Conservation (phyloP, 352 stramenopile genomes). For the Pythium folliculosum region DNA sequence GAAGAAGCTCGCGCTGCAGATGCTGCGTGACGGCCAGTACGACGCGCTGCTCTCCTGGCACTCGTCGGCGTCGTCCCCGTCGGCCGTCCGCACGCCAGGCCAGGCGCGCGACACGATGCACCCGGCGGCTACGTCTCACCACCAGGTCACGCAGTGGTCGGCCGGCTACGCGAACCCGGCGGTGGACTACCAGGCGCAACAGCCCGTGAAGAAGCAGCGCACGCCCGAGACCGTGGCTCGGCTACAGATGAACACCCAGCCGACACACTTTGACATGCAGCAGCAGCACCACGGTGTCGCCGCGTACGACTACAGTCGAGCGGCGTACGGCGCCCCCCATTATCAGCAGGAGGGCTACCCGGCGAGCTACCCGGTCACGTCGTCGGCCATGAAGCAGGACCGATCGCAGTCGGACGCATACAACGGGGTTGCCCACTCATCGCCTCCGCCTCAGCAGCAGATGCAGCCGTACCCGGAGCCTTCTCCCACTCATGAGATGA, state of each 20-base stretch:
- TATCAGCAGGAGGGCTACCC: slow-evolving; percentile 21
- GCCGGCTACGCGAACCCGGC: slow-evolving; percentile 15
- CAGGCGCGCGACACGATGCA: slow-evolving; percentile 4
- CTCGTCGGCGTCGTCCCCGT: slow-evolving; percentile 32
- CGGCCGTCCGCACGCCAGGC: slow-evolving; percentile 25
- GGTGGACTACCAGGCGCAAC: slow-evolving; percentile 6
- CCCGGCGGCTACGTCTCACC: neutral
- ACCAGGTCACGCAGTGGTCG: slow-evolving; percentile 18
- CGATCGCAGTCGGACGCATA: neutral
- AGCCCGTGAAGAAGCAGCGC: slow-evolving; percentile 32
- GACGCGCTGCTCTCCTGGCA: slow-evolving; percentile 74
- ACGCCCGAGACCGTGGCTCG: slow-evolving; percentile 30
- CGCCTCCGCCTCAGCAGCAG: slow-evolving; percentile 22
- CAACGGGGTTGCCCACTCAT: slow-evolving; percentile 14
- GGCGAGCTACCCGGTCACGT: slow-evolving; percentile 9
- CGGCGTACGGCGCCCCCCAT: slow-evolving; percentile 13
- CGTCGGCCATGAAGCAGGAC: slow-evolving; percentile 6
- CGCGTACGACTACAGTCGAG: slow-evolving; percentile 21
- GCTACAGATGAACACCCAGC: slow-evolving; percentile 20
- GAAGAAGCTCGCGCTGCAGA: slow-evolving; percentile 74
- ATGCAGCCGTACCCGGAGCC: slow-evolving; percentile 29
- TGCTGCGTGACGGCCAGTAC: slow-evolving; percentile 77
- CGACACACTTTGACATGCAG: slow-evolving; percentile 24
- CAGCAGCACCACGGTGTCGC: slow-evolving; percentile 7
- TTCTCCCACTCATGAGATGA: slow-evolving; percentile 18